These are phyloP conservation scores for Lactifluus echinatus DNA, from an alignment of 768 basidiomycete genomes.

Conservation along the genomic window DNA sequence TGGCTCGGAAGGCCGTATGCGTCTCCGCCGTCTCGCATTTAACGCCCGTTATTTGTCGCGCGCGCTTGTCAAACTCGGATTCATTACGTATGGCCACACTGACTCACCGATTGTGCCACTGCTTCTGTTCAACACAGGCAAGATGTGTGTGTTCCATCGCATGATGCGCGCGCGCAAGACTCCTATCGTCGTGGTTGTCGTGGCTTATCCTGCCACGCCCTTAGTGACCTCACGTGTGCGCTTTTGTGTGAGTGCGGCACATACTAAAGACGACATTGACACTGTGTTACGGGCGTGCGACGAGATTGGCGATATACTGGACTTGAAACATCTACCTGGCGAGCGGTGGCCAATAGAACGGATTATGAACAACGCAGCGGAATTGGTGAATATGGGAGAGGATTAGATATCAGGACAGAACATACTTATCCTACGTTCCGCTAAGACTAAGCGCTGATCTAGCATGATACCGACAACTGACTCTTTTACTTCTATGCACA, in stretches of 20 bases:
- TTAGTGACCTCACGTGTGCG: conserved; percentile 82
- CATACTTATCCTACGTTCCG: not conserved
- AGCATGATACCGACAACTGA: conserved; percentile 2
- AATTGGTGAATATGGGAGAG: conserved; percentile 49
- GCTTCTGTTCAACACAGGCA: conserved; percentile 86
- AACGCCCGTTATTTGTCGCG: conserved; percentile 88
- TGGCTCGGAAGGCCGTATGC: conserved; percentile 74
- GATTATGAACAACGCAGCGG: conserved; percentile 61
- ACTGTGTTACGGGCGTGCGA: conserved; percentile 76
- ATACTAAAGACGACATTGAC: conserved; percentile 97
- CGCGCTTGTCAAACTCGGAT: conserved; percentile 83
- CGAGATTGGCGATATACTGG: conserved; percentile 83
- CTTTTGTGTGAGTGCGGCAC: conserved; percentile 90
- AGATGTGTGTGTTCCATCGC: conserved; percentile 86
- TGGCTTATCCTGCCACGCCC: conserved; percentile 85
- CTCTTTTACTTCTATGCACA: not conserved
- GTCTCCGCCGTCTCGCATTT: conserved; percentile 86
- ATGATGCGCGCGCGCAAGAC: conserved; percentile 73
- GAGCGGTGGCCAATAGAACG: conserved; percentile 77
- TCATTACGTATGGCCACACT: conserved; percentile 90
- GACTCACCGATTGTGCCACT: conserved; percentile 92
- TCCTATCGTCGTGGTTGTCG: conserved; percentile 83
- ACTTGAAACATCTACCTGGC: conserved; percentile 70
- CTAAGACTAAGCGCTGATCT: not conserved
- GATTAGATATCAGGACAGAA: not conserved